Percentiles rank a stretch among this genome's conserved stretches.
Conservation (phyloP, 208 protist species). For the Leishmania arabica region DNA sequence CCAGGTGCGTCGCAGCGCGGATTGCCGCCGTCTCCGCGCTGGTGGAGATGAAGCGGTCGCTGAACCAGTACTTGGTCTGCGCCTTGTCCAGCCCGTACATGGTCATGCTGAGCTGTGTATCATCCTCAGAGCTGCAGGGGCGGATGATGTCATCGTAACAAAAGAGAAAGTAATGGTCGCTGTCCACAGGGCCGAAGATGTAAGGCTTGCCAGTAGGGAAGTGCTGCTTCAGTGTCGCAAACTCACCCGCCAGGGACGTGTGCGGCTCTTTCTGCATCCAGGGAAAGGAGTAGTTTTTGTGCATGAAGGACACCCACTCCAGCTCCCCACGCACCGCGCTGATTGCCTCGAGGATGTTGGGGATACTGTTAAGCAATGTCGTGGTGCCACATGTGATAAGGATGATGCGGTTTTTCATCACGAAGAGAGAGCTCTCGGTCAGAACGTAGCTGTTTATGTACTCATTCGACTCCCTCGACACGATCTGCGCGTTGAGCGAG, state of each 20-base stretch:
- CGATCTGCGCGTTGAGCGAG: slow-evolving; percentile 85
- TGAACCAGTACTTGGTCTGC: slow-evolving; percentile 86
- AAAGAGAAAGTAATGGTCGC: slow-evolving; percentile 94
- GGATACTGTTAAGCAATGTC: slow-evolving; percentile 90
- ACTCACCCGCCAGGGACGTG: slow-evolving; percentile 82
- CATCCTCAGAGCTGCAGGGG: slow-evolving; percentile 58
- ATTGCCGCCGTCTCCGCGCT: slow-evolving; percentile 72
- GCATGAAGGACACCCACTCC: slow-evolving; percentile 91
- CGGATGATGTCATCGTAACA: slow-evolving; percentile 88
- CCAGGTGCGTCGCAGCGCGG: slow-evolving; percentile 63
- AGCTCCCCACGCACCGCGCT: slow-evolving; percentile 78
- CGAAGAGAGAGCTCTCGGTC: slow-evolving; percentile 94
- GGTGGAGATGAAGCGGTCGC: slow-evolving; percentile 68
- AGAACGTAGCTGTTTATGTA: slow-evolving; percentile 93
- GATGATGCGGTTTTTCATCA: slow-evolving; percentile 89
- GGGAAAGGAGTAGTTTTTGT: slow-evolving; percentile 94
- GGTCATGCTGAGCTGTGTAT: slow-evolving; percentile 89
- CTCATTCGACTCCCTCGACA: slow-evolving; percentile 79
- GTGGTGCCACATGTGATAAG: slow-evolving; percentile 96
- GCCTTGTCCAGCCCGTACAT: slow-evolving; percentile 91
- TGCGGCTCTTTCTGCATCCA: slow-evolving; percentile 91
- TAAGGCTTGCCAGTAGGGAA: slow-evolving; percentile 86
- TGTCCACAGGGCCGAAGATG: slow-evolving; percentile 91
- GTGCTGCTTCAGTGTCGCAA: slow-evolving; percentile 69
- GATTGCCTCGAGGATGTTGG: slow-evolving; percentile 77